Evolutionary conservation across 2,329 filamentous ascomycete species (phyloP), one percentile per base, ranked within the genome.

Genomic region (Chaetothyriales sp.): DNA sequence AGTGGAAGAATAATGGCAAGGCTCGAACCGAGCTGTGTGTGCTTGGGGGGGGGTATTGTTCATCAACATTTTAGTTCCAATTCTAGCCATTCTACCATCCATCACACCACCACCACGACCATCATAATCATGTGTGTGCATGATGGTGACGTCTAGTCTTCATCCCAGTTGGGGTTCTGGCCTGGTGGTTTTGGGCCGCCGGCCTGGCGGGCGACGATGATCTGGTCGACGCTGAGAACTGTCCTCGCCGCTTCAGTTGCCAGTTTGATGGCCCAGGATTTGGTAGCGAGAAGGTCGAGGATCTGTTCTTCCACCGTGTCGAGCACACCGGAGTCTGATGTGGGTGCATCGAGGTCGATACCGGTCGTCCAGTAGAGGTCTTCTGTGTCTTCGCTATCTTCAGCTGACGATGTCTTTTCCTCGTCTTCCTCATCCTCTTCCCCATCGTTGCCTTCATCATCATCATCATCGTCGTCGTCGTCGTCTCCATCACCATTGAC

Each of bases 111-210:
- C n/a, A n/a, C n/a, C n/a, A n/a, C n/a, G n/a, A n/a, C n/a, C n/a
- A n/a, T n/a, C n/a, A n/a, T n/a, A n/a, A n/a, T n/a, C n/a, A n/a
- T n/a, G n/a, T n/a, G n/a, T n/a, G n/a, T n/a, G n/a, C n/a, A n/a
- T n/a, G n/a, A n/a, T n/a, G n/a, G n/a, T n/a, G n/a, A n/a, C 5
- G 32, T 39, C 32, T 68, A 74, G 63, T 84, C 80, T 62, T 83
- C 78, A 66, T 83, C 80, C 80, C 80, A 82, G 64, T 79, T 79
- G 45, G 89, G 84, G 71, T 95, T 95, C 60, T 88, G 92, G 46
- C 85, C 89, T 26, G 92, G 92, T 51, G 90, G 90, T 77, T 98
- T 98, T 19, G 93, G 92, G 39, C 92, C 92, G 64, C 92, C 92
- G 46, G 93, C 92, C 73, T 96, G 92, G 71, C 90, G 81, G 56